Evolutionary conservation across 345 rosid genomes (phyloP).

Genomic region (Eucalyptus rudis): DNA sequence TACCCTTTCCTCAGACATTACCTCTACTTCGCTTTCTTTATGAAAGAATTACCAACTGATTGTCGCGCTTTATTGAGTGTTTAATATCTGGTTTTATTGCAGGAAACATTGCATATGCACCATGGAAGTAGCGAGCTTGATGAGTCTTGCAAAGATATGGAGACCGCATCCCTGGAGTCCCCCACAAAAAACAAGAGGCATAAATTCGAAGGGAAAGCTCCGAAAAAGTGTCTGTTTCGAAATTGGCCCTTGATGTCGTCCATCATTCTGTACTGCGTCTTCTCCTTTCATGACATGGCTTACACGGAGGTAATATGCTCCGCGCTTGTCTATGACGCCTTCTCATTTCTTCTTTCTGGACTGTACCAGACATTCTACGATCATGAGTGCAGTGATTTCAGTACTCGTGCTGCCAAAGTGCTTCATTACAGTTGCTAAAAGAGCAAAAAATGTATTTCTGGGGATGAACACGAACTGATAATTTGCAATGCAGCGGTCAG

Average conservation of each 20-base stretch:
- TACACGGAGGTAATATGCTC: slow-evolving; percentile 55
- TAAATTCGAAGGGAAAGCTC: slow-evolving; percentile 6
- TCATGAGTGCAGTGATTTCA: not conserved
- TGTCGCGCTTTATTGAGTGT: not conserved
- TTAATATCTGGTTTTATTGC: not conserved
- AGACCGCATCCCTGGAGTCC: not conserved
- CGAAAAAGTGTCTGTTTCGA: slow-evolving; percentile 27
- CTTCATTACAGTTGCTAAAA: not conserved
- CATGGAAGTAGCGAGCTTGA: slow-evolving; percentile 4
- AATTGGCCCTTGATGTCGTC: slow-evolving; percentile 93
- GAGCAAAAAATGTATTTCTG: not conserved
- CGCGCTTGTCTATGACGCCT: not conserved
- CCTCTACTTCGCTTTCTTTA: not conserved
- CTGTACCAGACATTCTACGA: not conserved
- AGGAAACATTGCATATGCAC: slow-evolving; percentile 77
- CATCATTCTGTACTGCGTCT: slow-evolving; percentile 55
- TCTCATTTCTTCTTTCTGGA: not conserved
- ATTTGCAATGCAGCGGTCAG: not conserved
- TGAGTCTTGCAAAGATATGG: slow-evolving; percentile 27
- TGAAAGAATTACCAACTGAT: not conserved
- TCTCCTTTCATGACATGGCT: slow-evolving; percentile 93
- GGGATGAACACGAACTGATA: not conserved
- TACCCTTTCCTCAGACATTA: not conserved
- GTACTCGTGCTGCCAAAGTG: not conserved
- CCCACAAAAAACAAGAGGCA: not conserved